Conservation (phyloP, 306 rosid species). For the Prunus dulcis region DNA sequence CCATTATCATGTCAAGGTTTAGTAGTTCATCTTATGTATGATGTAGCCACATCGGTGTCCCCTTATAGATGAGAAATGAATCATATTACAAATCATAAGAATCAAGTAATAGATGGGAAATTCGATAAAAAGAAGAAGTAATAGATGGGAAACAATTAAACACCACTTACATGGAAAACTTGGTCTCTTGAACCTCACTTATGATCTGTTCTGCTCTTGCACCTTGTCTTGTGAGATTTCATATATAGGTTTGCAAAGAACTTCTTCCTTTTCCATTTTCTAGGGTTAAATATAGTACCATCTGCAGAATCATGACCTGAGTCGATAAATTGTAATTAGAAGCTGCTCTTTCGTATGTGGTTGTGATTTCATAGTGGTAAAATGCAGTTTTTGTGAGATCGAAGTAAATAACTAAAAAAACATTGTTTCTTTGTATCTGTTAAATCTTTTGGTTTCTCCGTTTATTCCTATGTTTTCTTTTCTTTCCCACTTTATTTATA, state of each 20-base stretch:
- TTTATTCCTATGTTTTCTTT: background rate
- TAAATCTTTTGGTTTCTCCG: background rate
- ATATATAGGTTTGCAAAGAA: background rate
- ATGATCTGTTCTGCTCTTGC: background rate
- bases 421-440: background rate
- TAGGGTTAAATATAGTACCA: background rate
- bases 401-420: background rate
- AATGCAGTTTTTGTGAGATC: background rate
- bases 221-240: background rate
- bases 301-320: background rate
- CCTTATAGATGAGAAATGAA: background rate
- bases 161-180: background rate
- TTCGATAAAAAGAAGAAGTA: background rate
- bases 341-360: background rate
- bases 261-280: background rate
- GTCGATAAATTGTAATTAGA: background rate
- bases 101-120: background rate
- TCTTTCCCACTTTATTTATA: constrained; percentile 1
- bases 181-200: background rate
- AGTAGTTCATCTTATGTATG: background rate
- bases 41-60: background rate
- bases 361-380: background rate
- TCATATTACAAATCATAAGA: background rate
- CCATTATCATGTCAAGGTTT: background rate
- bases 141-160: background rate